These are phyloP conservation scores for Aspergillus intermedius DNA, from an alignment of 2,329 filamentous ascomycete species.

Conservation along the genomic window DNA sequence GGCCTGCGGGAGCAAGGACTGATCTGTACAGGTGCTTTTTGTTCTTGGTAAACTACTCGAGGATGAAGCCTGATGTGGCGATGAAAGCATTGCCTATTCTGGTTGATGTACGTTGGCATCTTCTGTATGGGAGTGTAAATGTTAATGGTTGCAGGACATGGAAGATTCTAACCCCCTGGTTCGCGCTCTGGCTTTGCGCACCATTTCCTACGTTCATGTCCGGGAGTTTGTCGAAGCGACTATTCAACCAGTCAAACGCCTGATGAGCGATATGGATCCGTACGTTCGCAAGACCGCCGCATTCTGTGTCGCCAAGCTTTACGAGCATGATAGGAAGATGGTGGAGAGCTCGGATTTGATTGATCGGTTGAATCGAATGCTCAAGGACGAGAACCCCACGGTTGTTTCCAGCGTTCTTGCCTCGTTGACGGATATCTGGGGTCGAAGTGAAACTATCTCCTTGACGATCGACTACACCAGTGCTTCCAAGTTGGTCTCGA, in stretches of 20 bases:
- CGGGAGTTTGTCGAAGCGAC: constrained; percentile 91
- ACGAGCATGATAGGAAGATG: constrained; percentile 87
- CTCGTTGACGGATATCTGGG: constrained; percentile 94
- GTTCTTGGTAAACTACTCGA: constrained; percentile 93
- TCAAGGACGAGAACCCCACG: constrained; percentile 94
- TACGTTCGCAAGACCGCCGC: constrained; percentile 97
- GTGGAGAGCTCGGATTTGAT: constrained; percentile 90
- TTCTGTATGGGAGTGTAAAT: not conserved
- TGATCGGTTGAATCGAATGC: constrained; percentile 77
- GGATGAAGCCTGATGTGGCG: constrained; percentile 88
- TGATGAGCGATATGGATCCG: constrained; percentile 80
- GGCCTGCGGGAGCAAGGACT: not conserved
- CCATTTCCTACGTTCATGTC: constrained; percentile 96
- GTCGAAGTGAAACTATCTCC: constrained; percentile 93
- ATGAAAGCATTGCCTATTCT: constrained; percentile 86
- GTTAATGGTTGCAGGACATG: constrained; percentile 61
- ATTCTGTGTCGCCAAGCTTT: constrained; percentile 93
- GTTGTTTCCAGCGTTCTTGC: constrained; percentile 93
- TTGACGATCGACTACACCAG: constrained; percentile 96
- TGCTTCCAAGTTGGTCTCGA: constrained; percentile 96
- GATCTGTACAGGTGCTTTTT: constrained; percentile 73
- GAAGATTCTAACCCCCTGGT: constrained; percentile 88
- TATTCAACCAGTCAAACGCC: constrained; percentile 71
- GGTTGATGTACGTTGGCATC: constrained; percentile 55
- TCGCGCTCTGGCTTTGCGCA: constrained; percentile 82